Evolutionary conservation across 169 alveolate species (phyloP).

Genomic region (Pseudocohnilembus persalinus): DNA sequence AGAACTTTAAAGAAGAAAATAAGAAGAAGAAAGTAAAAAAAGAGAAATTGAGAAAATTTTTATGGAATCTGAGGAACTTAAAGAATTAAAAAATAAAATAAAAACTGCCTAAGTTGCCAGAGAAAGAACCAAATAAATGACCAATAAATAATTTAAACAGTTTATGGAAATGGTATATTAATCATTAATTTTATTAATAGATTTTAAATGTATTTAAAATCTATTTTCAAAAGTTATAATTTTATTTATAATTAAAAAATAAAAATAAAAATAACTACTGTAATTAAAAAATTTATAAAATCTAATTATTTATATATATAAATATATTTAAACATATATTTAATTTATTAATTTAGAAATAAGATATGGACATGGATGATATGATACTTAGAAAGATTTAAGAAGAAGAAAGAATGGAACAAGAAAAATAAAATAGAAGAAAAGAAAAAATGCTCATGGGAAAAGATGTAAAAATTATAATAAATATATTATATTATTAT

Average conservation of each 20-base stretch:
- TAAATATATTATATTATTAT: neutral
- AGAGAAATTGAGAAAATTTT: constrained; percentile 61
- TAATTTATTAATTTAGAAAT: constrained; percentile 34
- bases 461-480: constrained; percentile 26
- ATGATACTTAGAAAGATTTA: constrained; percentile 51
- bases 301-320: neutral
- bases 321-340: neutral
- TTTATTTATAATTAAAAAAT: no score
- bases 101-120: constrained; percentile 62
- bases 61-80: constrained; percentile 60
- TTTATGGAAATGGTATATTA: constrained; percentile 40
- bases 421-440: constrained; percentile 36
- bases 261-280: neutral
- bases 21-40: constrained; percentile 44
- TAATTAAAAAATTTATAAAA: neutral
- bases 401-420: constrained; percentile 35
- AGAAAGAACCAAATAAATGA: constrained; percentile 61
- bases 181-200: no score
- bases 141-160: constrained; percentile 50
- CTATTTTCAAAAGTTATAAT: no score
- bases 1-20: constrained; percentile 61
- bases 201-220: neutral
- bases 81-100: constrained; percentile 57
- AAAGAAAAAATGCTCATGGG: constrained; percentile 40
- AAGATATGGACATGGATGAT: constrained; percentile 58